phyloP scores from a whole-genome alignment of 2,329 filamentous ascomycete species.

The Dactylellina drechsleri region DNA sequence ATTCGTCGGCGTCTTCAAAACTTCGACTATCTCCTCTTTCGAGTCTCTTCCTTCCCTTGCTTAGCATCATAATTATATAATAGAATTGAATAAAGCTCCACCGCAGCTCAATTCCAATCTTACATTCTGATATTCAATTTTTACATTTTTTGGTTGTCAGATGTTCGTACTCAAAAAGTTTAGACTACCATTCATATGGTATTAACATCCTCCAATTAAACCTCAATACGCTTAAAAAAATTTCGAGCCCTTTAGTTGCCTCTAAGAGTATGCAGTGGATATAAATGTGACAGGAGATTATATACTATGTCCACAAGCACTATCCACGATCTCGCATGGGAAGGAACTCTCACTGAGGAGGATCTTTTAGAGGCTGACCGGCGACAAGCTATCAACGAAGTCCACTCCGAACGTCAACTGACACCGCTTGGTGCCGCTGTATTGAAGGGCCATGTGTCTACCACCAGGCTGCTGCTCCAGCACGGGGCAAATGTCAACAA shows the following conservation, averaged over 20 bases:
- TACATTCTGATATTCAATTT: too few relatives aligned
- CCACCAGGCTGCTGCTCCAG: constrained; percentile 8
- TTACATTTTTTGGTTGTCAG: too few relatives aligned
- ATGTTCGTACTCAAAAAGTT: too few relatives aligned
- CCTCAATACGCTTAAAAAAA: too few relatives aligned
- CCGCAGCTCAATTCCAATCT: too few relatives aligned
- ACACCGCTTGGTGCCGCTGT: constrained; percentile 25
- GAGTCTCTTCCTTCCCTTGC: too few relatives aligned
- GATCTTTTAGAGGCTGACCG: constrained; percentile 2
- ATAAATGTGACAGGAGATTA: neutral
- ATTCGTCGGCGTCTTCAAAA: neutral
- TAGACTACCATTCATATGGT: too few relatives aligned
- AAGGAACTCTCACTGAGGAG: constrained; percentile 21
- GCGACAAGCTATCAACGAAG: constrained; percentile 9
- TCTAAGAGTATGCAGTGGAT: neutral
- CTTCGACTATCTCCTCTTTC: neutral
- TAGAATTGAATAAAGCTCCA: too few relatives aligned
- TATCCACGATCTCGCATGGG: constrained; percentile 16
- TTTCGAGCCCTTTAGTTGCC: too few relatives aligned
- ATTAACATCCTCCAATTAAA: too few relatives aligned
- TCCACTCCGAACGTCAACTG: constrained; percentile 1
- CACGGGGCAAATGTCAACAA: constrained; percentile 28
- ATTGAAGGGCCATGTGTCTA: constrained; percentile 17
- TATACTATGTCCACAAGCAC: constrained; percentile 10
- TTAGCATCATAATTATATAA: too few relatives aligned